Conservation (phyloP, 352 stramenopile genomes). For the Thraustochytrium sp. region DNA sequence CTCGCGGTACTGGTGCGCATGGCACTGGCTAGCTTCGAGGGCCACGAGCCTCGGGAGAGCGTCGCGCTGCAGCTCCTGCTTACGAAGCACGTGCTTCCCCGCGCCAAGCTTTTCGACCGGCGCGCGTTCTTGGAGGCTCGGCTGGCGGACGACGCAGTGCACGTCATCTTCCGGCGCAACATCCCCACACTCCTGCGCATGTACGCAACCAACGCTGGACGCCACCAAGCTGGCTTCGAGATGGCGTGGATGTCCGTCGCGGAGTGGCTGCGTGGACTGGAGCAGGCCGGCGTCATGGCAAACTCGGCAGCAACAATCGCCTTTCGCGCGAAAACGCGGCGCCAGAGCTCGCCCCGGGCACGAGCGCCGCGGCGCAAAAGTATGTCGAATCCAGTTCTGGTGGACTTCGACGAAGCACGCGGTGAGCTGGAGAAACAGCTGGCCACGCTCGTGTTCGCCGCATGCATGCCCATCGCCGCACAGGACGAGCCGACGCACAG, state of each 20-base stretch:
- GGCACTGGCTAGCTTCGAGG: neutral
- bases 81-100: neutral
- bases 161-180: slow-evolving; percentile 3
- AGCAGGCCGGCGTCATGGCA: neutral
- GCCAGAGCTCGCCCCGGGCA: no score
- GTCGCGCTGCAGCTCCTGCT: neutral
- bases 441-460: neutral
- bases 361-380: no score
- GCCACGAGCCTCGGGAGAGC: neutral
- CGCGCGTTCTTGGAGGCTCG: neutral
- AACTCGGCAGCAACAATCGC: neutral
- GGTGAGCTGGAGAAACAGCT: neutral
- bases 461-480: neutral
- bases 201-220: neutral
- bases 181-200: slow-evolving; percentile 11
- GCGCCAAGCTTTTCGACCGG: neutral
- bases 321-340: neutral
- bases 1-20: neutral
- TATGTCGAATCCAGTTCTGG: no score
- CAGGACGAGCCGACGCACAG: neutral
- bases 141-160: neutral
- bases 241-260: slow-evolving; percentile 26
- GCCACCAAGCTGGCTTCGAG: neutral
- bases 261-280: slow-evolving; percentile 1
- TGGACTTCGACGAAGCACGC: no score